Evolutionary conservation across 306 rosid genomes (phyloP), one percentile per base, ranked within the genome.

Genomic region (Lablab purpureus): DNA sequence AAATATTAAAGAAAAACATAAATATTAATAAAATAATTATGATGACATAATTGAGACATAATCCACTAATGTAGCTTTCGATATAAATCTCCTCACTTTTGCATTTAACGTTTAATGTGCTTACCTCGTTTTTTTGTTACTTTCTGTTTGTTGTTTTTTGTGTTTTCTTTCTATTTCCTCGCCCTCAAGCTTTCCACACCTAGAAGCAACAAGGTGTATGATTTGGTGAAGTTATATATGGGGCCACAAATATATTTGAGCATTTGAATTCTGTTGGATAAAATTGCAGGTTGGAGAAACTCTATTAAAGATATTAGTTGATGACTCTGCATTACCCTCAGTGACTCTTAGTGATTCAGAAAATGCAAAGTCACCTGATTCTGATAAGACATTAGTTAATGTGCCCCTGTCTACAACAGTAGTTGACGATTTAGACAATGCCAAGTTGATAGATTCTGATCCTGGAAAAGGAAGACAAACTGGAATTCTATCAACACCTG

Each of bases 241-340:
- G 37, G 64, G 52, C 28, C 28, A 19, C 52, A 13, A 8, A 62
- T 75, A 60, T 64, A 46, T 75, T 75, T 70, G 34, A 56, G 45
- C 13, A 40, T 8, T 40, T 40, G 3, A 62, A 74, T 80, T 80
- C 27, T 80, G 54, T 64, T 66, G 72, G 69, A 78, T 50, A 66
- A 65, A 77, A 73, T 71, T 74, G 75, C 89, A 92, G 99, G 99
- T 95, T 85, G 99, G 99, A 87, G 96, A 90, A 81, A 87, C 94
- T 50, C 99, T 95, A 63, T 60, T 91, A 46, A 91, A 87, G 77
- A 85, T 92, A 78, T 17, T 30, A 36, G 85, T 88, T 15, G 88
- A 86, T 25, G 91, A 86, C 67, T 43, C 84, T 74, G 79, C 73
- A 51, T 70, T 64, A 82, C 73, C 93, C 19, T 77, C 73, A 14